These are phyloP conservation scores for Fusarium longipes DNA, from an alignment of 2,329 filamentous ascomycete genomes.

Conservation along the genomic window DNA sequence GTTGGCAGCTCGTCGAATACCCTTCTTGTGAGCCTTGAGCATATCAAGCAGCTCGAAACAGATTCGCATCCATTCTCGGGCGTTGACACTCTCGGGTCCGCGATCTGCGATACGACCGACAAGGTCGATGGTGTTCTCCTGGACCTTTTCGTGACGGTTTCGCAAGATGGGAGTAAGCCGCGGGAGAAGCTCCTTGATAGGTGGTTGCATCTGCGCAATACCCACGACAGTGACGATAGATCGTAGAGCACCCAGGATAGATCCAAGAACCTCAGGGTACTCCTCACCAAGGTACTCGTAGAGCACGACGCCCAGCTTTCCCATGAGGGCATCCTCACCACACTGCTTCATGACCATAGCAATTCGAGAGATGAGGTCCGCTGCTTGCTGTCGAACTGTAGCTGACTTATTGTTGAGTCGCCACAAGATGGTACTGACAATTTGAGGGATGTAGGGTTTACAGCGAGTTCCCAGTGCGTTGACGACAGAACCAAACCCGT, in stretches of 20 bases:
- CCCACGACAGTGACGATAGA: conserved; percentile 98
- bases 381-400: conserved; percentile 95
- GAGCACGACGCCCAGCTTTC: conserved; percentile 91
- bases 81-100: conserved; percentile 95
- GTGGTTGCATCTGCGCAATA: conserved; percentile 97
- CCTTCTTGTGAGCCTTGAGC: conserved; percentile 99
- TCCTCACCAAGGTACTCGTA: conserved; percentile 99
- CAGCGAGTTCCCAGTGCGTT: conserved; percentile 93
- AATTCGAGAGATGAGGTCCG: conserved; percentile 95
- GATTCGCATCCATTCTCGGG: conserved; percentile 99
- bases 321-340: conserved; percentile 94
- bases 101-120: conserved; percentile 98
- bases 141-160: conserved; percentile 98
- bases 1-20: conserved; percentile 96
- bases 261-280: conserved; percentile 96
- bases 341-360: conserved; percentile 99
- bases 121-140: conserved; percentile 98
- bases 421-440: conserved; percentile 96
- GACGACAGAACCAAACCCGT: conserved; percentile 97
- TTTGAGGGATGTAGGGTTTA: conserved; percentile 96
- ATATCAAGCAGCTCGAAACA: conserved; percentile 99
- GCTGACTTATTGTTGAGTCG: conserved; percentile 97
- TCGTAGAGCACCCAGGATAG: conserved; percentile 92
- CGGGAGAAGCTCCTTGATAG: conserved; percentile 94
- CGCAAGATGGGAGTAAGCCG: conserved; percentile 97